Conservation (phyloP, 306 rosid species). For the Prosopis cineraria region DNA sequence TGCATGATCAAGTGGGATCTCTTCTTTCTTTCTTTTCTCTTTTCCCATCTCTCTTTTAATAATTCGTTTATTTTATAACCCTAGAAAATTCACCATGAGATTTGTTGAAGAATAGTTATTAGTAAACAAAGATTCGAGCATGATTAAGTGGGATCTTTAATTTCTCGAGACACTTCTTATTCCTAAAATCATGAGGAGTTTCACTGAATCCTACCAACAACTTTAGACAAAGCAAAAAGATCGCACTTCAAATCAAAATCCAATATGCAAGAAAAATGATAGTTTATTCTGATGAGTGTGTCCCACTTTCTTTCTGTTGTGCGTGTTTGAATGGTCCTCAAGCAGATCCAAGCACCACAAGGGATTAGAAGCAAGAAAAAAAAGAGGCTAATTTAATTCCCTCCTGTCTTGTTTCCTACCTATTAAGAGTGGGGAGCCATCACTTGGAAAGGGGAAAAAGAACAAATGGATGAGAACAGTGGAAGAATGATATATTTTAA, state of each 20-base stretch:
- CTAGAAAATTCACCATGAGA: background rate
- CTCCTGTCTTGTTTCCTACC: background rate
- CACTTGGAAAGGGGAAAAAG: too few relatives aligned
- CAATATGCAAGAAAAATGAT: conserved; percentile 29
- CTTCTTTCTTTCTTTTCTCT: background rate
- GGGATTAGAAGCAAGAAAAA: conserved; percentile 25
- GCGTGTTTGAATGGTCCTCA: conserved; percentile 43
- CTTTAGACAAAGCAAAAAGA: conserved; percentile 50
- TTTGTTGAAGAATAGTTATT: background rate
- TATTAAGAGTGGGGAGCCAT: too few relatives aligned
- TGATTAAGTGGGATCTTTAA: conserved; percentile 47
- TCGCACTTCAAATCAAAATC: conserved; percentile 48
- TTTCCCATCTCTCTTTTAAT: background rate
- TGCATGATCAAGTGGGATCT: conserved; percentile 51
- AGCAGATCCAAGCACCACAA: conserved; percentile 29
- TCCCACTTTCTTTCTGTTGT: conserved; percentile 23
- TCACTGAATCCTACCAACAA: conserved; percentile 61
- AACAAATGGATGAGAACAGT: too few relatives aligned
- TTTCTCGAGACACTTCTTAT: conserved; percentile 45
- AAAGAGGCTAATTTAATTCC: conserved; percentile 21
- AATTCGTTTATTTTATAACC: background rate
- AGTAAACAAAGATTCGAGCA: background rate
- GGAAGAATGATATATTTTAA: too few relatives aligned
- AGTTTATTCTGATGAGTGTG: conserved; percentile 35
- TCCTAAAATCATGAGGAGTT: conserved; percentile 55